Evolutionary conservation across 2,329 filamentous ascomycete species (phyloP), one percentile per base, ranked within the genome.

Genomic region (Trichoderma asperellum): DNA sequence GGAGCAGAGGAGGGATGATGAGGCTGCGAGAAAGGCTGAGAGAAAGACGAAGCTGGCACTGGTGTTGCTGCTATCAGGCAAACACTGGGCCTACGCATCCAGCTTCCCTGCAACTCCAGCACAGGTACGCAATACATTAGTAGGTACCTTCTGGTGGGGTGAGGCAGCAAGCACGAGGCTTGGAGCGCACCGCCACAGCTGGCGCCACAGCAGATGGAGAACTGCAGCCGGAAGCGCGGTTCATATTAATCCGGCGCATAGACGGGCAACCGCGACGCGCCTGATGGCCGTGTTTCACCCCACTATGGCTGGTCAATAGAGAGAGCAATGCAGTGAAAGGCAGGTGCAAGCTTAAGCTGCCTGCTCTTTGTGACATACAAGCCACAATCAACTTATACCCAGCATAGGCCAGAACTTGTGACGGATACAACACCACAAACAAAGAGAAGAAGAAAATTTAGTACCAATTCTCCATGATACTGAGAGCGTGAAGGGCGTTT

Each of bases 71-170:
- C 69, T 58, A 55, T 68, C 59, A 80, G 79, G 79, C 80, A 81
- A 80, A 77, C 79, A 81, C 71, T 73, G 74, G 73, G 79, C 75
- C 77, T 79, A 80, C 79, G 78, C 78, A 80, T 69, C 67, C 65
- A 70, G 68, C 68, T 66, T 35, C 52, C 61, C 18, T 65, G 52
- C 24, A 29, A 29, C 58, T 43, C 24, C 32, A 55, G 56, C 10
- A 62, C 52, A 40, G 57, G 65, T 37, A 59, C 29, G 27, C 27
- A 52, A 18, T 40, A 49, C 52, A n/a, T n/a, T n/a, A n/a, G 57
- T 68, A 55, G 43, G 43, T 49, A 49, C 65, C 53, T 68, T 32
- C 27, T 64, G 18, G 63, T 67, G 63, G 63, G 63, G 63, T 43
- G 63, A 52, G 63, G 37, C 40, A 57, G 21, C 49, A 43, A 43